A percentile compares a stretch with the other conserved stretches of the same genome.
These are phyloP conservation scores for Syzygium syzygioides DNA, from an alignment of 441 rosid species.

Conservation along the genomic window DNA sequence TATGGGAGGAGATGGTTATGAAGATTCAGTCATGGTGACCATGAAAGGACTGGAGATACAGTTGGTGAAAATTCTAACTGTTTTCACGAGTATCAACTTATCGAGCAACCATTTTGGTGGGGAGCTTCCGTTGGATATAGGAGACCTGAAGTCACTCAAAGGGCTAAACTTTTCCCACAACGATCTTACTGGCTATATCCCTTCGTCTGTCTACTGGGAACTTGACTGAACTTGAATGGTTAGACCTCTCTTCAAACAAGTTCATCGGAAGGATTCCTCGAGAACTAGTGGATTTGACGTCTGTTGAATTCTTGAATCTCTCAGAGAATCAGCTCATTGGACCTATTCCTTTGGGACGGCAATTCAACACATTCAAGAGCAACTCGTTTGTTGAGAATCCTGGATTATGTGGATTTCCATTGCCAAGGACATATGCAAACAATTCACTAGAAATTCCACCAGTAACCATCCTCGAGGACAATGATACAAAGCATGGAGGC, in stretches of 20 bases:
- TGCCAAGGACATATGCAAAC: neutral
- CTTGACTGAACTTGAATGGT: neutral
- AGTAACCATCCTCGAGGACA: fast-evolving
- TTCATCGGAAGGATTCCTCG: neutral
- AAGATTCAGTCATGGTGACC: neutral
- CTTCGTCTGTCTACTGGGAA: neutral
- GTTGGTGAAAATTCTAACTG: neutral
- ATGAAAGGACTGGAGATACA: neutral
- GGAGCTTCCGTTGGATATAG: neutral
- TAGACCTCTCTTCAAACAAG: neutral
- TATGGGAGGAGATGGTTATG: neutral
- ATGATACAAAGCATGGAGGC: fast-evolving
- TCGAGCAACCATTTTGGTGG: neutral
- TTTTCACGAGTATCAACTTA: neutral
- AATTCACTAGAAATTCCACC: fast-evolving
- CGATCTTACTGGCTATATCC: neutral
- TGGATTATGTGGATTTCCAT: neutral
- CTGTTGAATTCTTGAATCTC: neutral
- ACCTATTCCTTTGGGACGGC: neutral
- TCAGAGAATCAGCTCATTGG: neutral
- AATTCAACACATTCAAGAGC: neutral
- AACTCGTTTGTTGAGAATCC: neutral
- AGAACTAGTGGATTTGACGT: neutral
- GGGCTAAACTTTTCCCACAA: neutral
- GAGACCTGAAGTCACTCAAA: neutral